These are phyloP conservation scores for Aspergillus sclerotiicarbonarius DNA, from an alignment of 495 filamentous ascomycete genomes.

Conservation along the genomic window DNA sequence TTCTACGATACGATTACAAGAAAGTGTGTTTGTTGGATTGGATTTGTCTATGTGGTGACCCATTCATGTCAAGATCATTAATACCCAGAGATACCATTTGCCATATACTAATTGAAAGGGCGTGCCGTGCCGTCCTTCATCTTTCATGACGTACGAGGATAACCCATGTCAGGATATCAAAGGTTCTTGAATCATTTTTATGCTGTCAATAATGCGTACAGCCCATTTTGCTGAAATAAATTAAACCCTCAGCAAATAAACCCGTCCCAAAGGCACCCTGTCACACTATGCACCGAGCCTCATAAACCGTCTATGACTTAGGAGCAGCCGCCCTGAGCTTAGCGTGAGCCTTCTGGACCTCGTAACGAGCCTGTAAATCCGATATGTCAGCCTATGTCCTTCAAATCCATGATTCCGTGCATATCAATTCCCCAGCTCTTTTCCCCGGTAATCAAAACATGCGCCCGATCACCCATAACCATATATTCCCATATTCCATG, in stretches of 20 bases:
- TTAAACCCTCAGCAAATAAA: constrained; percentile 44
- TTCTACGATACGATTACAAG: not conserved
- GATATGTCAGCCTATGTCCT: constrained; percentile 17
- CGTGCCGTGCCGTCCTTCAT: constrained; percentile 7
- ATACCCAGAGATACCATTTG: constrained; percentile 5
- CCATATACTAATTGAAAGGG: constrained; percentile 3
- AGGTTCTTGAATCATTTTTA: constrained; percentile 50
- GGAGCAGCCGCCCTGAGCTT: constrained; percentile 64
- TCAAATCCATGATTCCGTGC: not conserved
- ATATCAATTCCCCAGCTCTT: constrained; percentile 5
- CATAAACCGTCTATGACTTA: constrained; percentile 50
- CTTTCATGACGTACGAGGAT: constrained; percentile 28
- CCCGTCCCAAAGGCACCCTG: constrained; percentile 48
- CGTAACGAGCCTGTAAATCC: constrained; percentile 69
- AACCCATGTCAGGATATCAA: constrained; percentile 44
- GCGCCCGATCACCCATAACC: not conserved
- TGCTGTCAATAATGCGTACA: constrained; percentile 52
- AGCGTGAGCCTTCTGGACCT: constrained; percentile 88
- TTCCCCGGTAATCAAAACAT: not conserved
- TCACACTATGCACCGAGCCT: constrained; percentile 51
- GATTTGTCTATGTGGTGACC: constrained; percentile 22
- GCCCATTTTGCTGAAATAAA: constrained; percentile 41
- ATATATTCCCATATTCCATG: not conserved
- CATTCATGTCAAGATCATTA: constrained; percentile 17
- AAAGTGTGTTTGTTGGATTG: constrained; percentile 12